Conservation (phyloP, 257 asterid species). For the Solanum stenotomum region DNA sequence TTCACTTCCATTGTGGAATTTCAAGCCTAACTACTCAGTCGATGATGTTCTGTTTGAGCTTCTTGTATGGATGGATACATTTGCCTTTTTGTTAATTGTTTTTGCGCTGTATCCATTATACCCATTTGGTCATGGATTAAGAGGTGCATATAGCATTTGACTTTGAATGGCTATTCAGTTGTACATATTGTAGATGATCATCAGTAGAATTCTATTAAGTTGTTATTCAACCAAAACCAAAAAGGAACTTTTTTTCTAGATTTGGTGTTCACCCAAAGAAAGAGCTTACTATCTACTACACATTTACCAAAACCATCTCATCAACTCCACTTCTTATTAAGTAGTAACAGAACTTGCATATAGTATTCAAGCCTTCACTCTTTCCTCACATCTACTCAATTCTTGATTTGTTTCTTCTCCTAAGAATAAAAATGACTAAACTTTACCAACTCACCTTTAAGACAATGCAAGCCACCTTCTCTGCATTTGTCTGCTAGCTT, state of each 20-base stretch:
- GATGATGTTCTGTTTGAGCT: background rate
- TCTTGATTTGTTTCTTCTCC: background rate
- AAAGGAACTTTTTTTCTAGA: background rate
- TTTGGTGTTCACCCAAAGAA: background rate
- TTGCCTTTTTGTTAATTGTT: background rate
- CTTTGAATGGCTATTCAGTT: background rate
- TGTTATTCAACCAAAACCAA: background rate
- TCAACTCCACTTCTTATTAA: conserved; percentile 32
- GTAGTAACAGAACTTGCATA: conserved; percentile 10
- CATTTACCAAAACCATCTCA: conserved; percentile 31
- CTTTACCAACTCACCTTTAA: conserved; percentile 2
- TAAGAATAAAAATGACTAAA: conserved; percentile 25
- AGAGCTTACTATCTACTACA: background rate
- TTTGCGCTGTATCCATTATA: background rate
- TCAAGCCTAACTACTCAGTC: background rate
- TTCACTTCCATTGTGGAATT: background rate
- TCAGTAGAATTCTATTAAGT: background rate
- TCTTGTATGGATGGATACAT: background rate
- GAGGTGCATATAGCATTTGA: background rate
- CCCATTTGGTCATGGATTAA: background rate
- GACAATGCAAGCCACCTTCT: conserved; percentile 11
- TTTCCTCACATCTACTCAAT: conserved; percentile 9
- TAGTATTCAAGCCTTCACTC: conserved; percentile 3
- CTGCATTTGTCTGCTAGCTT: conserved; percentile 25
- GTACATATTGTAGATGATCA: background rate